A percentile compares a stretch with the other conserved stretches of the same genome.
Evolutionary conservation across 352 stramenopile genomes (phyloP).

Genomic region (Thraustotheca clavata): DNA sequence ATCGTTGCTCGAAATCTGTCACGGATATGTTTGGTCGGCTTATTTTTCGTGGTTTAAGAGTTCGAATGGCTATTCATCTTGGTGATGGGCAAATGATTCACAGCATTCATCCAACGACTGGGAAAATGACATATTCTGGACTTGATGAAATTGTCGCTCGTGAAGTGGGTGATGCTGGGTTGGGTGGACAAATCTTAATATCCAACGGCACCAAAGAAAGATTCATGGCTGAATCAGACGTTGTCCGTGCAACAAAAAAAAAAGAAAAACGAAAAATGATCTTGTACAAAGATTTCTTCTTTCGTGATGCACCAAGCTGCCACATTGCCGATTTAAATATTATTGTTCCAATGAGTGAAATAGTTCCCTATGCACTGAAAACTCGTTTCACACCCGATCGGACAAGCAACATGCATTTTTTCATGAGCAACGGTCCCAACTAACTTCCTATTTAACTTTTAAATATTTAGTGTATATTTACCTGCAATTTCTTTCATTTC

Average conservation of each 20-base stretch:
- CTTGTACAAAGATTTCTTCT: constrained; percentile 19
- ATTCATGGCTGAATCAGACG: constrained; percentile 28
- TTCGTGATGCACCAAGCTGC: constrained; percentile 18
- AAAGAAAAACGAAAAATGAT: neutral
- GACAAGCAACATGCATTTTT: constrained; percentile 5
- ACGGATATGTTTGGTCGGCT: constrained; percentile 41
- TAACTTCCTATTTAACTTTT: no score
- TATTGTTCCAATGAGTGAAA: constrained; percentile 15
- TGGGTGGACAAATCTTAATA: constrained; percentile 61
- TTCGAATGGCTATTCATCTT: constrained; percentile 74
- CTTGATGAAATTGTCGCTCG: constrained; percentile 55
- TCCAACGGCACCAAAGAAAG: constrained; percentile 38
- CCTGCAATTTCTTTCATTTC: neutral
- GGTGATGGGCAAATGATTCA: constrained; percentile 51
- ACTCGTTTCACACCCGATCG: constrained; percentile 10
- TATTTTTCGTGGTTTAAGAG: constrained; percentile 58
- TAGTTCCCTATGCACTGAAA: constrained; percentile 19
- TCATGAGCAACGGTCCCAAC: neutral
- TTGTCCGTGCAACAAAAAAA: neutral
- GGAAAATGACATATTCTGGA: constrained; percentile 70
- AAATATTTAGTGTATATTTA: neutral
- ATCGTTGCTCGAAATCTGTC: constrained; percentile 17
- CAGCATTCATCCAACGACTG: constrained; percentile 58
- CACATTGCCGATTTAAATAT: constrained; percentile 18
- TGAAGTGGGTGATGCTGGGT: constrained; percentile 54